Percentiles rank a stretch among this genome's conserved stretches.
Conservation (phyloP, 108 stramenopile species). For the Conticribra guillardii region DNA sequence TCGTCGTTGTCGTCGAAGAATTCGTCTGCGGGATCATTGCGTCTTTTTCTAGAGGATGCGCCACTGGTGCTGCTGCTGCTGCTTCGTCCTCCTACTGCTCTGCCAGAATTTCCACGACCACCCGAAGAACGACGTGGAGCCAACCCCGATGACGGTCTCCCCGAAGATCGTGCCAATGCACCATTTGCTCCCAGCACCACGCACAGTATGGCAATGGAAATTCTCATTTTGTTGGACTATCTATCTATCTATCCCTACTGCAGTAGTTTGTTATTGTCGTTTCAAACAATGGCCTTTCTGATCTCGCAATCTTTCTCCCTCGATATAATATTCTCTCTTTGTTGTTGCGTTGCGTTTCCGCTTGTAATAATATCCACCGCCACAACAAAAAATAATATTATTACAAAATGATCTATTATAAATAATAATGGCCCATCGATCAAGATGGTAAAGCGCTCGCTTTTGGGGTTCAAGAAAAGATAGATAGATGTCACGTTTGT, state of each 20-base stretch:
- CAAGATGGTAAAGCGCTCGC: no score
- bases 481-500: no score
- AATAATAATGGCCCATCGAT: no score
- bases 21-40: conserved; percentile 47
- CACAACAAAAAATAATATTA: no score
- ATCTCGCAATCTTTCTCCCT: no score
- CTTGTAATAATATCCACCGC: no score
- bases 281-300: no score
- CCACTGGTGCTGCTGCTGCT: conserved; percentile 9
- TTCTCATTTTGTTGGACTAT: conserved; percentile 2
- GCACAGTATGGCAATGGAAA: conserved; percentile 8
- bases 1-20: conserved; percentile 40
- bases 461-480: no score
- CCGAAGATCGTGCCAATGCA: conserved; percentile 27
- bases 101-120: conserved; percentile 5
- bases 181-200: background rate
- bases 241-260: background rate
- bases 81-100: conserved; percentile 6
- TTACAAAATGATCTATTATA: no score
- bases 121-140: conserved; percentile 22
- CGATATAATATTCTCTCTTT: no score
- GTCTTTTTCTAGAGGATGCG: conserved; percentile 22
- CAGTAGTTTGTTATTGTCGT: no score
- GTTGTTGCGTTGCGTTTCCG: no score
- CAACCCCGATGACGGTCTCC: conserved; percentile 14